phyloP scores from a whole-genome alignment of 768 basidiomycete genomes.

The Phanerochaete carnosa region DNA sequence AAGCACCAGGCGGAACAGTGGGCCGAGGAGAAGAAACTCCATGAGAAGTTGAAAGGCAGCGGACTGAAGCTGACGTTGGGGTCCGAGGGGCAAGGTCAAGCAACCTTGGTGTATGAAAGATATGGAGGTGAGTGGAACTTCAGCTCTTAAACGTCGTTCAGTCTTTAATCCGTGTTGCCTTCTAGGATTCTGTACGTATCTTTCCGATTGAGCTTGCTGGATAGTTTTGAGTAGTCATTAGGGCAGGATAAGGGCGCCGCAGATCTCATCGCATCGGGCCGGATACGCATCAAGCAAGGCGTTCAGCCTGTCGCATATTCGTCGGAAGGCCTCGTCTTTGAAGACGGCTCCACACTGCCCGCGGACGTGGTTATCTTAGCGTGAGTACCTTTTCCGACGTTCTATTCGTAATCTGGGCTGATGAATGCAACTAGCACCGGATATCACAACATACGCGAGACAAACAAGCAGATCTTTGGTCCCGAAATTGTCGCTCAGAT shows the following conservation, averaged over 20 bases:
- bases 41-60: slow-evolving; percentile 31
- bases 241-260: slow-evolving; percentile 20
- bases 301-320: slow-evolving; percentile 8
- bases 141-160: slow-evolving; percentile 29
- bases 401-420: not conserved
- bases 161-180: slow-evolving; percentile 26
- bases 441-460: slow-evolving; percentile 30
- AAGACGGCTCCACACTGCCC: slow-evolving; percentile 22
- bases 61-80: slow-evolving; percentile 36
- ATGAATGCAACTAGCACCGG: slow-evolving; percentile 21
- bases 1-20: slow-evolving; percentile 17
- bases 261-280: slow-evolving; percentile 17
- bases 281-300: slow-evolving; percentile 19
- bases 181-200: not conserved
- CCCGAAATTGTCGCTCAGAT: slow-evolving; percentile 31
- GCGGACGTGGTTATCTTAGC: slow-evolving; percentile 33
- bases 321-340: slow-evolving; percentile 22
- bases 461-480: slow-evolving; percentile 32
- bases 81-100: slow-evolving; percentile 27
- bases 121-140: slow-evolving; percentile 28
- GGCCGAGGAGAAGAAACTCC: slow-evolving; percentile 31
- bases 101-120: slow-evolving; percentile 6
- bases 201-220: not conserved
- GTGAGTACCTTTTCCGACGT: not conserved
- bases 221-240: not conserved